Evolutionary conservation across 2,329 filamentous ascomycete species (phyloP).

Genomic region (Monosporascus ibericus): DNA sequence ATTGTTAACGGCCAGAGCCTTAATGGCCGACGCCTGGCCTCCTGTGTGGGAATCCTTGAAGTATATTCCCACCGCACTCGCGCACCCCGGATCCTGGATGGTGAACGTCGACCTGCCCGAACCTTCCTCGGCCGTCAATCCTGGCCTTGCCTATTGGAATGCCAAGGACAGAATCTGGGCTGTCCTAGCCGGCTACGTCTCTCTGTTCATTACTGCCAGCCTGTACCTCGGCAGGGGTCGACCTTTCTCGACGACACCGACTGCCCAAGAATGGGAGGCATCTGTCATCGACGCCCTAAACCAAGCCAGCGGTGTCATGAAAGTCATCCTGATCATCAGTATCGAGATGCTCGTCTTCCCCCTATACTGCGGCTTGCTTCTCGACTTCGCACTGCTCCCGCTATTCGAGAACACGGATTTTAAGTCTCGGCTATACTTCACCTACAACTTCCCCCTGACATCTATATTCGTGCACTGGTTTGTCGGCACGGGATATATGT

Average conservation of each 20-base stretch:
- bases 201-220: slow-evolving; percentile 67
- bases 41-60: slow-evolving; percentile 21
- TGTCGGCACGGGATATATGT: slow-evolving; percentile 98
- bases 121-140: slow-evolving; percentile 37
- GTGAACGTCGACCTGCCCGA: slow-evolving; percentile 46
- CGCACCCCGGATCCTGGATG: slow-evolving; percentile 51
- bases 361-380: slow-evolving; percentile 85
- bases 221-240: slow-evolving; percentile 72
- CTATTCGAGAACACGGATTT: slow-evolving; percentile 80
- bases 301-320: slow-evolving; percentile 94
- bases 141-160: slow-evolving; percentile 61
- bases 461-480: slow-evolving; percentile 99
- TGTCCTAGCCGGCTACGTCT: slow-evolving; percentile 73
- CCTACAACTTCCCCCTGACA: slow-evolving; percentile 71
- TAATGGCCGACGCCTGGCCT: slow-evolving; percentile 12
- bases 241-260: slow-evolving; percentile 54
- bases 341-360: slow-evolving; percentile 99
- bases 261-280: slow-evolving; percentile 63
- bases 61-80: slow-evolving; percentile 28
- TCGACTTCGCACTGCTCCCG: slow-evolving; percentile 83
- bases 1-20: slow-evolving; percentile 12
- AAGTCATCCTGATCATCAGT: slow-evolving; percentile 95
- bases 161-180: slow-evolving; percentile 61
- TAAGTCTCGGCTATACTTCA: slow-evolving; percentile 71
- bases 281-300: slow-evolving; percentile 75